These are phyloP conservation scores for Stephania cephalantha DNA, from an alignment of 164 flowering plant species.

Conservation along the genomic window DNA sequence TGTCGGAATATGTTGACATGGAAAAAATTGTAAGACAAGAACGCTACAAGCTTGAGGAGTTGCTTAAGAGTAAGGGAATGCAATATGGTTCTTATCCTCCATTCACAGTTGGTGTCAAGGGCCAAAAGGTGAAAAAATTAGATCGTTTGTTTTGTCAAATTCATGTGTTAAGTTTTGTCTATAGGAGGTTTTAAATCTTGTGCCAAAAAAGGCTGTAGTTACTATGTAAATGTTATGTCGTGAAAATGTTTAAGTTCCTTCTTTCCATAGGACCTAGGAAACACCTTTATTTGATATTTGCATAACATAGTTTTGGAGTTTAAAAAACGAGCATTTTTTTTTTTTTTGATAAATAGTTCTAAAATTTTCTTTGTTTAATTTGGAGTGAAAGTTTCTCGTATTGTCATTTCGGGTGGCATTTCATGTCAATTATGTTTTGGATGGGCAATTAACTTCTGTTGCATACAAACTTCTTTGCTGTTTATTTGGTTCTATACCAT, in stretches of 20 bases:
- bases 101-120: conserved; percentile 70
- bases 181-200: not conserved
- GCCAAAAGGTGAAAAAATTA: conserved; percentile 60
- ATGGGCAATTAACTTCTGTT: too few species aligned
- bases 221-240: too few species aligned
- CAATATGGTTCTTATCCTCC: conserved; percentile 59
- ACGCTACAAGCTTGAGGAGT: conserved; percentile 54
- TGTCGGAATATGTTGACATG: conserved; percentile 33
- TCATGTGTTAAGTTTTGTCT: not conserved
- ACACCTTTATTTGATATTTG: not conserved
- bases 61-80: conserved; percentile 60
- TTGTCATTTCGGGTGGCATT: too few species aligned
- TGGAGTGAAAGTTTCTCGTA: too few species aligned
- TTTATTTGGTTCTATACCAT: too few species aligned
- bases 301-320: too few species aligned
- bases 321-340: too few species aligned
- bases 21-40: conserved; percentile 63
- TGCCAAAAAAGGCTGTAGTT: not conserved
- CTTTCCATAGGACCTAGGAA: not conserved
- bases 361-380: too few species aligned
- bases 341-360: too few species aligned
- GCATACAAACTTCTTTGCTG: too few species aligned
- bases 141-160: not conserved
- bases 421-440: too few species aligned
- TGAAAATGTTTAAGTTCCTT: not conserved